Evolutionary conservation across 1,284 basidiomycete genomes (phyloP).

Genomic region (Apiotrichum sp.): DNA sequence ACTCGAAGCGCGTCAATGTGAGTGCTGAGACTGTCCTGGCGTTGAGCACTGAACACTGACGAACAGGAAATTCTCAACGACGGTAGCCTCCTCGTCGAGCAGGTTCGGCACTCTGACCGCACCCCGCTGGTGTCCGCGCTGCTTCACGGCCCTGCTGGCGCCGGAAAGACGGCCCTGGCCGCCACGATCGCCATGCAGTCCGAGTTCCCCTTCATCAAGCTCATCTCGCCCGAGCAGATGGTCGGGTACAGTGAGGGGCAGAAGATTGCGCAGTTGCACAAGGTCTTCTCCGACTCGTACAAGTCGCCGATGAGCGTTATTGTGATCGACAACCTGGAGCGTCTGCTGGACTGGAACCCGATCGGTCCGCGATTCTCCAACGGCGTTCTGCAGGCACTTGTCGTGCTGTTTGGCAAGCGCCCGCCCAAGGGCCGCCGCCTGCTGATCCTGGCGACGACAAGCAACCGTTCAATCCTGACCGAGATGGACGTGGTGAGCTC

Average conservation of each 20-base stretch:
- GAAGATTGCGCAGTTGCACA: conserved; percentile 88
- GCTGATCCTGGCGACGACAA: conserved; percentile 87
- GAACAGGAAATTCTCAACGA: conserved; percentile 66
- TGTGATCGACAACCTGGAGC: conserved; percentile 91
- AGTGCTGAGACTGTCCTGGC: conserved; percentile 11
- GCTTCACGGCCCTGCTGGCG: conserved; percentile 80
- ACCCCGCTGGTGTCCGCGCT: conserved; percentile 90
- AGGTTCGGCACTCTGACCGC: conserved; percentile 81
- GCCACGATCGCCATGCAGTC: conserved; percentile 92
- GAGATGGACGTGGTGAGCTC: conserved; percentile 84
- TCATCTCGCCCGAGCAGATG: conserved; percentile 95
- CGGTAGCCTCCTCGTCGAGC: conserved; percentile 89
- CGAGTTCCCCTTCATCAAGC: conserved; percentile 95
- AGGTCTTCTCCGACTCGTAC: conserved; percentile 92
- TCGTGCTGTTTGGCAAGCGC: conserved; percentile 80
- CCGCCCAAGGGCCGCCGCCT: conserved; percentile 96
- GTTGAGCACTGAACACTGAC: conserved; percentile 46
- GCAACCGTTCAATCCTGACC: conserved; percentile 74
- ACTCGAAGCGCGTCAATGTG: conserved; percentile 61
- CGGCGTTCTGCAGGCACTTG: conserved; percentile 80
- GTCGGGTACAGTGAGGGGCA: conserved; percentile 86
- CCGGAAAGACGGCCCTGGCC: conserved; percentile 93
- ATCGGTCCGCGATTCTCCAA: conserved; percentile 97
- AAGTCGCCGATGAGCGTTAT: conserved; percentile 95
- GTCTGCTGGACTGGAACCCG: conserved; percentile 92